Evolutionary conservation across 805 yeast species (phyloP).

Genomic region (Metschnikowia shivogae): DNA sequence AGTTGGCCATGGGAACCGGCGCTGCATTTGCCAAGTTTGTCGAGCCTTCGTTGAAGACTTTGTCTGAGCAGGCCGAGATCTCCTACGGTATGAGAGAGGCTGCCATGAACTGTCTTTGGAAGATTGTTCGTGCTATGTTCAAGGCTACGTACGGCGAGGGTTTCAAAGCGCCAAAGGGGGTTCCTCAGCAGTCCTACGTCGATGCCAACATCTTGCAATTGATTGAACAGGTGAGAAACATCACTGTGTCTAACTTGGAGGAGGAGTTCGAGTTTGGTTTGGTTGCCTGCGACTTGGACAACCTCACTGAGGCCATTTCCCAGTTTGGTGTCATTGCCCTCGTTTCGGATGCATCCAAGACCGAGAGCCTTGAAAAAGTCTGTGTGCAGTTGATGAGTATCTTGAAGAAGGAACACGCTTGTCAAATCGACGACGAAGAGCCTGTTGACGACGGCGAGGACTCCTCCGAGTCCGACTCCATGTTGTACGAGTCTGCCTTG

Average conservation of each 20-base stretch:
- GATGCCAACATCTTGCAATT: conserved; percentile 55
- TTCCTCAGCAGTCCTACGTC: conserved; percentile 57
- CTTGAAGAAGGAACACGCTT: conserved; percentile 77
- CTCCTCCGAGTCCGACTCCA: conserved; percentile 48
- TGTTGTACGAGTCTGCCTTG: conserved; percentile 76
- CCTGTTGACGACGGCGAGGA: conserved; percentile 55
- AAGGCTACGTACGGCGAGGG: conserved; percentile 46
- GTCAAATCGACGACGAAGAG: conserved; percentile 71
- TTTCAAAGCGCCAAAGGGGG: conserved; percentile 57
- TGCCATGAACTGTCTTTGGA: conserved; percentile 80
- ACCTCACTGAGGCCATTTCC: conserved; percentile 61
- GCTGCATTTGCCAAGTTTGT: conserved; percentile 74
- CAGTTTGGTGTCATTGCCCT: conserved; percentile 71
- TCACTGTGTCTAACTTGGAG: conserved; percentile 57
- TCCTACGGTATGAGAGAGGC: conserved; percentile 91
- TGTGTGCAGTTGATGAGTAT: conserved; percentile 69
- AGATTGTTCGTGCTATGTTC: conserved; percentile 68
- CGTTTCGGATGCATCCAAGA: conserved; percentile 54
- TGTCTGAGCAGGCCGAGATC: conserved; percentile 71
- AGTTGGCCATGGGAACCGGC: conserved; percentile 84
- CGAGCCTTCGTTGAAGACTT: conserved; percentile 59
- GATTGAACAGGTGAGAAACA: conserved; percentile 61
- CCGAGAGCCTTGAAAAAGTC: conserved; percentile 54
- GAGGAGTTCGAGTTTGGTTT: conserved; percentile 83
- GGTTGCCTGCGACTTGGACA: conserved; percentile 76